Evolutionary conservation across 2,329 filamentous ascomycete species (phyloP).

Genomic region (Aaosphaeria pasadenensis): DNA sequence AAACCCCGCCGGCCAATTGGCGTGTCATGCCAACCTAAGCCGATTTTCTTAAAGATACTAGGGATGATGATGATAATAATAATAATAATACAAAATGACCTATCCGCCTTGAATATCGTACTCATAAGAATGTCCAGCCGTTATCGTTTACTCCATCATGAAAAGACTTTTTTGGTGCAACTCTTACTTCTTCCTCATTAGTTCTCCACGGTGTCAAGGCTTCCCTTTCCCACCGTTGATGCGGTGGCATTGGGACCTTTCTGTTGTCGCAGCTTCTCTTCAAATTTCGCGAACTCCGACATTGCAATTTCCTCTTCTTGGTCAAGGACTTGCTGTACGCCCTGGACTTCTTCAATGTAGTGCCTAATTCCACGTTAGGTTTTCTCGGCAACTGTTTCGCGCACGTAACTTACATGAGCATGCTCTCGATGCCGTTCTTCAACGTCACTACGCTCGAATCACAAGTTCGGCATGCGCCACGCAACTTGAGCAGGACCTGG

Average conservation of each 20-base stretch:
- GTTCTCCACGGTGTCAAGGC: constrained; percentile 49
- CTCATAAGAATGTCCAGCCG: too few relatives aligned
- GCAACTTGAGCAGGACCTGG: constrained; percentile 78
- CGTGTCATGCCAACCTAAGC: too few relatives aligned
- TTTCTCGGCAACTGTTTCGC: too few relatives aligned
- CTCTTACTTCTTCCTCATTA: neutral
- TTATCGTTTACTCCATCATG: too few relatives aligned
- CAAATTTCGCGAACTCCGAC: constrained; percentile 89
- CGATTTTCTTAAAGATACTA: too few relatives aligned
- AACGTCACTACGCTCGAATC: constrained; percentile 95
- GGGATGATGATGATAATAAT: too few relatives aligned
- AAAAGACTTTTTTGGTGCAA: too few relatives aligned
- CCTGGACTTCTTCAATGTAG: constrained; percentile 92
- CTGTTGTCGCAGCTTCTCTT: constrained; percentile 71
- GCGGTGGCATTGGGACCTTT: constrained; percentile 53
- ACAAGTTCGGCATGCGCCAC: constrained; percentile 91
- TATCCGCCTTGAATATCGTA: too few relatives aligned
- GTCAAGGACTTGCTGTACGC: constrained; percentile 86
- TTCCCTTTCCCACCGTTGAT: constrained; percentile 49
- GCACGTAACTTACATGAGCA: constrained; percentile 75
- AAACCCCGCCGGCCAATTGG: too few relatives aligned
- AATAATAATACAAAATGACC: too few relatives aligned
- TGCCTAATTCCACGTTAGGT: constrained; percentile 12
- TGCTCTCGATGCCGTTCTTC: constrained; percentile 97
- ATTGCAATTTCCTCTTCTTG: constrained; percentile 86